A percentile compares a stretch with the other conserved stretches of the same genome.
phyloP scores from a whole-genome alignment of 768 basidiomycete species.

The Agrocybe chaxingu region DNA sequence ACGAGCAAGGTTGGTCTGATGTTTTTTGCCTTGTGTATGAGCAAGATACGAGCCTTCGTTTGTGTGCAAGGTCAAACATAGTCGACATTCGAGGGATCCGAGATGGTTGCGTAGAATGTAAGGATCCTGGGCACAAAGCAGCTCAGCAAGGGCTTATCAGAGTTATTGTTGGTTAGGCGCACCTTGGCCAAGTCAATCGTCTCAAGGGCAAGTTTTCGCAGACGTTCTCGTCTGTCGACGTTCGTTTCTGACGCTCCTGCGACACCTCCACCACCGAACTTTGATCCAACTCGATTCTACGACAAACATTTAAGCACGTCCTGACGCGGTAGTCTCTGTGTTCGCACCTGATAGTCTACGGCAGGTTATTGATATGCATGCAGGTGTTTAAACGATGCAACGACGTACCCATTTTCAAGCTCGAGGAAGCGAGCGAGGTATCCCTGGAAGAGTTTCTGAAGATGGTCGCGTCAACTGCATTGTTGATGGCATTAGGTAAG shows the following conservation, averaged over 20 bases:
- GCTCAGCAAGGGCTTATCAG: constrained; percentile 24
- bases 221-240: constrained; percentile 90
- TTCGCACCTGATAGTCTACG: constrained; percentile 66
- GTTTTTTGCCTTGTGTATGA: constrained; percentile 99
- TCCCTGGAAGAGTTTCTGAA: neutral
- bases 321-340: too few relatives aligned
- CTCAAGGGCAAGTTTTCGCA: constrained; percentile 92
- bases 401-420: constrained; percentile 33
- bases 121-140: constrained; percentile 57
- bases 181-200: constrained; percentile 98
- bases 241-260: constrained; percentile 95
- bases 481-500: constrained; percentile 14
- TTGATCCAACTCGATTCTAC: constrained; percentile 94
- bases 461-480: neutral
- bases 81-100: constrained; percentile 96
- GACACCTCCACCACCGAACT: constrained; percentile 95
- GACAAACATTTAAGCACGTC: constrained; percentile 3
- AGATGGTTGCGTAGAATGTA: constrained; percentile 99
- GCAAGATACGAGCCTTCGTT: constrained; percentile 99
- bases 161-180: constrained; percentile 15
- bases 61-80: constrained; percentile 97
- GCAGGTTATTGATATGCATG: constrained; percentile 7
- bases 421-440: neutral
- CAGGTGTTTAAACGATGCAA: neutral
- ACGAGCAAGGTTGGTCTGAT: constrained; percentile 96